These are phyloP conservation scores for Trametes cingulata DNA, from an alignment of 768 basidiomycete species.

Conservation along the genomic window DNA sequence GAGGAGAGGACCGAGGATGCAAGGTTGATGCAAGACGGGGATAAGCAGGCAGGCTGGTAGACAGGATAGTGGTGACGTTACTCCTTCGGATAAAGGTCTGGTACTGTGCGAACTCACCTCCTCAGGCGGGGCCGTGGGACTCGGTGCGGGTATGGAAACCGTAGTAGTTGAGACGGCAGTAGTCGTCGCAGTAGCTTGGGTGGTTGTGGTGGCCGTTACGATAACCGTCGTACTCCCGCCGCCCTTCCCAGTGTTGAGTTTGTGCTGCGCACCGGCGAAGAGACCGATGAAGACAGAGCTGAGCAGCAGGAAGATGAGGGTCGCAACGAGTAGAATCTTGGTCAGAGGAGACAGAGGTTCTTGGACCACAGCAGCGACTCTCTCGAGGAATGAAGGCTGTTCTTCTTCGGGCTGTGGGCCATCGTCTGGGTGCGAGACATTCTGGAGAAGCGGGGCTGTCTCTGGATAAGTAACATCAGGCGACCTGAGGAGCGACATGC, in stretches of 20 bases:
- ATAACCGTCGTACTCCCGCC: constrained; percentile 47
- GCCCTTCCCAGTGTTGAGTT: constrained; percentile 52
- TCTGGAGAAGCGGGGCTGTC: constrained; percentile 61
- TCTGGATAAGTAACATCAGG: constrained; percentile 42
- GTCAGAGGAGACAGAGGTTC: constrained; percentile 84
- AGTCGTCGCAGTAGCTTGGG: constrained; percentile 40
- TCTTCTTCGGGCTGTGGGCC: constrained; percentile 19
- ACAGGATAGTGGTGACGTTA: neutral
- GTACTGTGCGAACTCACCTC: constrained; percentile 41
- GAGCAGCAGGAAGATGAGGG: constrained; percentile 76
- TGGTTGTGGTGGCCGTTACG: constrained; percentile 36
- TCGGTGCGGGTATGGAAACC: constrained; percentile 48
- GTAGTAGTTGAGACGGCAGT: constrained; percentile 39
- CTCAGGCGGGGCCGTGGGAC: constrained; percentile 51
- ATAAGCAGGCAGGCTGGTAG: constrained; percentile 65
- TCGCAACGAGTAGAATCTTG: constrained; percentile 75
- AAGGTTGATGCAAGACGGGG: constrained; percentile 77
- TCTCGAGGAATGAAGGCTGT: constrained; percentile 44
- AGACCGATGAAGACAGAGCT: constrained; percentile 90
- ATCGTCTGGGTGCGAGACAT: constrained; percentile 44
- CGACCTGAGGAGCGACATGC: constrained; percentile 15
- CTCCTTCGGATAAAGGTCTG: neutral
- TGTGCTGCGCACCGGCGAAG: constrained; percentile 87
- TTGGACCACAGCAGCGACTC: constrained; percentile 57
- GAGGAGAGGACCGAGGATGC: constrained; percentile 81